A percentile compares a stretch with the other conserved stretches of the same genome.
Conservation (phyloP, 2,329 filamentous ascomycete species). For the Zymoseptoria tritici region DNA sequence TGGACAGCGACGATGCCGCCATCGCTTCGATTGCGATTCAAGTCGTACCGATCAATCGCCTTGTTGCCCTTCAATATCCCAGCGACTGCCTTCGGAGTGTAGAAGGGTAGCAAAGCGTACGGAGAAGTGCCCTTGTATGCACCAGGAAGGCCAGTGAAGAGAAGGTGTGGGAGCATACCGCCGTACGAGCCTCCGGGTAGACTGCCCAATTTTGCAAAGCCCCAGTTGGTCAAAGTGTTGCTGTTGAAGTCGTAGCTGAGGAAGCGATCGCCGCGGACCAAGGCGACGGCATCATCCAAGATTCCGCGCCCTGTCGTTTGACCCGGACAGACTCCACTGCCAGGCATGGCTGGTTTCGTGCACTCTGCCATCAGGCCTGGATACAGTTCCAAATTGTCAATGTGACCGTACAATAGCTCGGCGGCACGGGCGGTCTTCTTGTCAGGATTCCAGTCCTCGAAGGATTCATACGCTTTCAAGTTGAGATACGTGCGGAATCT, state of each 20-base stretch:
- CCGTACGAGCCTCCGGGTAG: conserved; percentile 38
- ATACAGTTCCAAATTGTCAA: conserved; percentile 50
- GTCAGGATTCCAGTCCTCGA: conserved; percentile 32
- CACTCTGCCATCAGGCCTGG: conserved; percentile 51
- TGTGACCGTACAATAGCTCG: conserved; percentile 46
- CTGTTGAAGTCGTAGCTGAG: conserved; percentile 44
- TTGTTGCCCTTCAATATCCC: conserved; percentile 43
- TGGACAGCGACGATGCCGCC: conserved; percentile 41
- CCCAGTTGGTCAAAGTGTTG: conserved; percentile 45
- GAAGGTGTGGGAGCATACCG: conserved; percentile 35
- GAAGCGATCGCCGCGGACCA: conserved; percentile 41
- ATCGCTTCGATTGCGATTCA: conserved; percentile 30
- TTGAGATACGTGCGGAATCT: conserved; percentile 33
- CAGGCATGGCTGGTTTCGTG: conserved; percentile 46
- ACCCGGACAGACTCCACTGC: conserved; percentile 40
- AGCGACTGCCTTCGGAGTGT: conserved; percentile 43
- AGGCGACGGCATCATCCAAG: conserved; percentile 42
- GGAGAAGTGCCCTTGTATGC: conserved; percentile 44
- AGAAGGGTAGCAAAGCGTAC: conserved; percentile 45
- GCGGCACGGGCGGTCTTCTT: conserved; percentile 31
- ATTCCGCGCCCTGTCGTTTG: conserved; percentile 42
- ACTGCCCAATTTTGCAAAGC: conserved; percentile 37
- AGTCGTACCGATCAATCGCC: conserved; percentile 41
- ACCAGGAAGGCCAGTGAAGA: conserved; percentile 42
- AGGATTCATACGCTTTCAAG: conserved; percentile 30